Evolutionary conservation across 306 rosid species (phyloP).

Genomic region (Spatholobus suberectus): DNA sequence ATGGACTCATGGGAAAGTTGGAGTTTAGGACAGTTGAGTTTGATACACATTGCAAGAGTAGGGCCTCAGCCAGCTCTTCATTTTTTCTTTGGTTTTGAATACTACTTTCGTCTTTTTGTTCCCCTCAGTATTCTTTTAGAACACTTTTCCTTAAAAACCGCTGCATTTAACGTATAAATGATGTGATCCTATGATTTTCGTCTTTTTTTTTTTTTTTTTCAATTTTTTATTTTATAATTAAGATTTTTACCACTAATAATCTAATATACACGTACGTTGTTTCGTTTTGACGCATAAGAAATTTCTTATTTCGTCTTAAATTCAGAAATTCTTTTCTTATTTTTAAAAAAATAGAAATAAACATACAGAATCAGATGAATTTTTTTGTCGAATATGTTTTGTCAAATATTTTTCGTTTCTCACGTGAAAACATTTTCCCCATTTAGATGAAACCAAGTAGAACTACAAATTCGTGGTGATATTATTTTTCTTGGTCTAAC

Average conservation of each 20-base stretch:
- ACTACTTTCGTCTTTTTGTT: background rate
- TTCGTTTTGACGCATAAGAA: background rate
- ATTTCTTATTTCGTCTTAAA: background rate
- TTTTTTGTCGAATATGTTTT: too few relatives aligned
- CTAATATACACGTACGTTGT: background rate
- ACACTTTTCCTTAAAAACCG: background rate
- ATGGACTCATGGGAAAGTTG: constrained; percentile 45
- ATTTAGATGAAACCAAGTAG: background rate
- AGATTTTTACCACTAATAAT: background rate
- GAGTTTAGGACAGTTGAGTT: constrained; percentile 29
- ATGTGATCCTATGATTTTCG: background rate
- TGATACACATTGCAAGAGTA: background rate
- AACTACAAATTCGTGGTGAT: background rate
- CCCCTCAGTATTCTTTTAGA: background rate
- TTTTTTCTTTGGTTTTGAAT: background rate
- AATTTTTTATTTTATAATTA: background rate
- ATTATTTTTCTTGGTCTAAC: background rate
- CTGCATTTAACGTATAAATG: background rate
- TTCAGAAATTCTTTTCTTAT: background rate
- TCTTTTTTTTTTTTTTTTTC: too few relatives aligned
- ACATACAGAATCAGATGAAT: background rate
- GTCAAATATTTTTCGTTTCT: too few relatives aligned
- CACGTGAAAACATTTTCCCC: background rate
- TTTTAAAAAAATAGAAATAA: background rate
- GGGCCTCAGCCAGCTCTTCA: background rate